phyloP scores from a whole-genome alignment of 129 eudicot species.

The Chrysanthemum seticuspe region DNA sequence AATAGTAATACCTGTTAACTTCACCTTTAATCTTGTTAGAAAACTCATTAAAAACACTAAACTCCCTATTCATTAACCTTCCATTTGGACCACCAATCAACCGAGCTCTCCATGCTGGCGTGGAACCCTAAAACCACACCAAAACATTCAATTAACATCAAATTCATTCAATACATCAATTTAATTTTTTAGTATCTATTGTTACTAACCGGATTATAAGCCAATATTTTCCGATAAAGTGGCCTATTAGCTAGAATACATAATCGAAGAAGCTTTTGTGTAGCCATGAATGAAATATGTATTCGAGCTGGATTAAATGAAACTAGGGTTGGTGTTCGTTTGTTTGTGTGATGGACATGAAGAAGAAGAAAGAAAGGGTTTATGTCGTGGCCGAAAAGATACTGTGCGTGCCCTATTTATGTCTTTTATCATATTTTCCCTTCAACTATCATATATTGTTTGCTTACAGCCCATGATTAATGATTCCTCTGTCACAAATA shows the following conservation, averaged over 20 bases:
- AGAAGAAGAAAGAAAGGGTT: no score
- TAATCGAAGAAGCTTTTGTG: slow-evolving; percentile 35
- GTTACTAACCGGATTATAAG: slow-evolving; percentile 31
- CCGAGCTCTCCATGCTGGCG: slow-evolving; percentile 28
- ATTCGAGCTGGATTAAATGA: not conserved
- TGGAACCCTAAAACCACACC: slow-evolving; percentile 26
- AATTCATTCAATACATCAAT: not conserved
- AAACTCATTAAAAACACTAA: slow-evolving; percentile 40
- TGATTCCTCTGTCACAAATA: no score
- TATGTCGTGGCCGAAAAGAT: no score
- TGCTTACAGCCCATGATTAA: no score
- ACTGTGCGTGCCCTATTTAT: no score
- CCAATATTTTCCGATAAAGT: slow-evolving; percentile 30
- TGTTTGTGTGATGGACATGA: no score
- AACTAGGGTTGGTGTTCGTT: not conserved
- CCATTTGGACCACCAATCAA: slow-evolving; percentile 26
- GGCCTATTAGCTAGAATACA: slow-evolving; percentile 25
- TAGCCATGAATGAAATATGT: slow-evolving; percentile 24
- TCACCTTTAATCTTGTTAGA: slow-evolving; percentile 43
- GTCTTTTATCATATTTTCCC: no score
- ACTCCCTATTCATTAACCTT: slow-evolving; percentile 29
- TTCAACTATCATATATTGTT: no score
- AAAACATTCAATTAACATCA: slow-evolving; percentile 4
- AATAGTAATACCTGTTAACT: slow-evolving; percentile 33
- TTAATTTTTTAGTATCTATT: no score